A percentile compares a stretch with the other conserved stretches of the same genome.
These are phyloP conservation scores for Cercophora samala DNA, from an alignment of 495 filamentous ascomycete species.

Conservation along the genomic window DNA sequence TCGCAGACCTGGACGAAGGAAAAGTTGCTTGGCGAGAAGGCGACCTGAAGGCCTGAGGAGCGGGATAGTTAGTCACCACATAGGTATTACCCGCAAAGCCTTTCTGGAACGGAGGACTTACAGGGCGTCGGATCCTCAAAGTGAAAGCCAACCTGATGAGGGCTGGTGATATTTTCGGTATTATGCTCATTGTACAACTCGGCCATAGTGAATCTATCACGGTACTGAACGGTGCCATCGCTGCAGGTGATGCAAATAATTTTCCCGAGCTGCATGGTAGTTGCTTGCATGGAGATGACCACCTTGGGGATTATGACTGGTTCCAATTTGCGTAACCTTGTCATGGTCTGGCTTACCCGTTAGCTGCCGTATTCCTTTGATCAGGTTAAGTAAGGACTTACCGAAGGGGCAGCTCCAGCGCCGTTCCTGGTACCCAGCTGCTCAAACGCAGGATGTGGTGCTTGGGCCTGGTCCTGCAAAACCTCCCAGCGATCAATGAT, in stretches of 20 bases:
- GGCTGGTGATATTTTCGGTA: conserved; percentile 59
- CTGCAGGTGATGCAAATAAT: conserved; percentile 66
- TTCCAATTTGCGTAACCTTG: conserved; percentile 62
- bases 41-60: conserved; percentile 56
- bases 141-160: conserved; percentile 71
- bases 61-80: conserved; percentile 15
- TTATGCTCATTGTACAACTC: conserved; percentile 61
- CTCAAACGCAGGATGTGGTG: conserved; percentile 69
- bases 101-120: conserved; percentile 28
- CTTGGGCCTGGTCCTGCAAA: conserved; percentile 53
- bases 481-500: conserved; percentile 77
- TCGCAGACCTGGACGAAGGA: conserved; percentile 61
- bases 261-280: conserved; percentile 60
- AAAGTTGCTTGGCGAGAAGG: conserved; percentile 72
- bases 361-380: conserved; percentile 11
- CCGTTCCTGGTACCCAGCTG: conserved; percentile 62
- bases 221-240: conserved; percentile 74
- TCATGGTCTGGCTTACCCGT: conserved; percentile 47
- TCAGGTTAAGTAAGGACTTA: conserved; percentile 20
- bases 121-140: conserved; percentile 53
- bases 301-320: conserved; percentile 63
- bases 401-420: conserved; percentile 41
- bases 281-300: conserved; percentile 57
- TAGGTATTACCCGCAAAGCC: conserved; percentile 27
- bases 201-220: conserved; percentile 67